Conservation (phyloP, 257 asterid genomes). For the Petrea volubilis region DNA sequence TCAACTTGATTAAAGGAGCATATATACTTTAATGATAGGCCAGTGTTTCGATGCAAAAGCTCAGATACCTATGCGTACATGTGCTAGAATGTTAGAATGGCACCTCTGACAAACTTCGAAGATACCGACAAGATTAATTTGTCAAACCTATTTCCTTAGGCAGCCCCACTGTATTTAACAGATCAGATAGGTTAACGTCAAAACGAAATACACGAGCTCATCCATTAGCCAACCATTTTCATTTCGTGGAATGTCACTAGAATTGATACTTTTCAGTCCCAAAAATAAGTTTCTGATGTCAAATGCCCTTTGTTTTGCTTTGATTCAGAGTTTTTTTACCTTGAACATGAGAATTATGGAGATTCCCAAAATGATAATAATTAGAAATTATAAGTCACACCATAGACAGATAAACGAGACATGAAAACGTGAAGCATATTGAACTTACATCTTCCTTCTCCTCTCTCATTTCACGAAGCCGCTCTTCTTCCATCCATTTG, state of each 20-base stretch:
- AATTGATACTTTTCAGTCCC: neutral
- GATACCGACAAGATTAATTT: neutral
- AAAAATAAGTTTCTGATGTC: neutral
- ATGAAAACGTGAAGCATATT: slow-evolving; percentile 3
- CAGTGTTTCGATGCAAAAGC: neutral
- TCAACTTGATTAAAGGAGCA: no score
- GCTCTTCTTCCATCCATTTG: slow-evolving; percentile 90
- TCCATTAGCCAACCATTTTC: neutral
- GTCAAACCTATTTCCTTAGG: neutral
- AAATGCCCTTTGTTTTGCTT: neutral
- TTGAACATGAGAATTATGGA: neutral
- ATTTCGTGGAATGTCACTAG: neutral
- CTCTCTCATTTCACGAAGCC: slow-evolving; percentile 77
- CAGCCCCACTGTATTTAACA: neutral
- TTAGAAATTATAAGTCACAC: neutral
- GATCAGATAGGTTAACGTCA: neutral
- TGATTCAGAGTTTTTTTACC: neutral
- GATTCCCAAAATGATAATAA: neutral
- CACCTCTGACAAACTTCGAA: neutral
- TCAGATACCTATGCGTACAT: neutral
- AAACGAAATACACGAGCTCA: neutral
- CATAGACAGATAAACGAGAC: neutral
- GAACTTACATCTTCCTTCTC: slow-evolving; percentile 76
- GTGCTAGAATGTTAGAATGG: neutral
- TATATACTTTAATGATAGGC: neutral